Conservation (phyloP, 176 grass and related monocot genomes). For the Avena sativa region DNA sequence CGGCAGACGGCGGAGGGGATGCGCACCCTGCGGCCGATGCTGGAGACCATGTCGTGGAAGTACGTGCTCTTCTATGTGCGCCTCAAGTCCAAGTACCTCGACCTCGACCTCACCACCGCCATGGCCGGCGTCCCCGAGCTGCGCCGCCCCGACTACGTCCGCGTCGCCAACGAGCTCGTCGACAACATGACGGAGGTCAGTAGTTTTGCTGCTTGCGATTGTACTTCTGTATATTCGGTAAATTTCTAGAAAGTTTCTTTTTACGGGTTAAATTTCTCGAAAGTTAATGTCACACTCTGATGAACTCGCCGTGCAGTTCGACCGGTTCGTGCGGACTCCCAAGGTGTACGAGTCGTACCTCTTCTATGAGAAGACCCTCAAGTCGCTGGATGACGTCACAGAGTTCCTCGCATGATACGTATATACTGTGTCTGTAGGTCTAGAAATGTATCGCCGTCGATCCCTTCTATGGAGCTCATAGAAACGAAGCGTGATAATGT, state of each 20-base stretch:
- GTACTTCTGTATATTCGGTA: not conserved
- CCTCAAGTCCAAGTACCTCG: constrained; percentile 83
- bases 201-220: not conserved
- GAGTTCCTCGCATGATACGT: constrained; percentile 61
- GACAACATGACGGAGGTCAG: constrained; percentile 82
- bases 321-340: constrained; percentile 70
- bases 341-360: constrained; percentile 95
- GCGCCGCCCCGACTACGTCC: constrained; percentile 70
- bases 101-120: constrained; percentile 83
- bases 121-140: constrained; percentile 61
- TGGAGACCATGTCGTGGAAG: constrained; percentile 95
- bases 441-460: not conserved
- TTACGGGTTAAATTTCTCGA: constrained; percentile 4
- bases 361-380: constrained; percentile 91
- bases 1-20: constrained; percentile 89
- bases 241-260: not conserved
- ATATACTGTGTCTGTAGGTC: not conserved
- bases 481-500: not conserved
- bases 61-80: constrained; percentile 92
- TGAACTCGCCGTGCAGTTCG: constrained; percentile 54
- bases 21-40: constrained; percentile 80
- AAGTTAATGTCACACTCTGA: not conserved
- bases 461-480: not conserved
- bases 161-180: constrained; percentile 82
- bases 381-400: constrained; percentile 81